Evolutionary conservation across 345 rosid species (phyloP).

Genomic region (Cardiospermum halicacabum): DNA sequence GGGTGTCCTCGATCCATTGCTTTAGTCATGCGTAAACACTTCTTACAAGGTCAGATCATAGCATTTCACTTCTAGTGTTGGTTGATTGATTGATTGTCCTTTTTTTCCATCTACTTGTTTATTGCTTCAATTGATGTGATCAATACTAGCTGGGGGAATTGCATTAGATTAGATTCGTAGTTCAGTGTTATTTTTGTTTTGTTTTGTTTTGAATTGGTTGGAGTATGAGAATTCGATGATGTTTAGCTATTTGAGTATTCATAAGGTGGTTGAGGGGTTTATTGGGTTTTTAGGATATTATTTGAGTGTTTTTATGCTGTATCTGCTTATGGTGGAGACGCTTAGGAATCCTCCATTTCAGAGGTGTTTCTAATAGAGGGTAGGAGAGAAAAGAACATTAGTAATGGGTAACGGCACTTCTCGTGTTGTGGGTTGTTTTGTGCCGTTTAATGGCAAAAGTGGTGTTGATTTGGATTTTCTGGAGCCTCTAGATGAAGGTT

Average conservation of each 20-base stretch:
- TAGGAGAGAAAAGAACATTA: slow-evolving; percentile 10
- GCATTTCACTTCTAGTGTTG: slow-evolving; percentile 22
- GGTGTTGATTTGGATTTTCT: slow-evolving; percentile 80
- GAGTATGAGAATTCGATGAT: slow-evolving; percentile 55
- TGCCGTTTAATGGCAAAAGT: slow-evolving; percentile 67
- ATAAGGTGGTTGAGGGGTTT: slow-evolving; percentile 56
- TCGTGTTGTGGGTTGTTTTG: slow-evolving; percentile 91
- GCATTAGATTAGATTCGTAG: slow-evolving; percentile 11
- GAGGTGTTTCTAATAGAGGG: slow-evolving; percentile 36
- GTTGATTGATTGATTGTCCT: slow-evolving; percentile 12
- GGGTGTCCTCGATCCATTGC: slow-evolving; percentile 56
- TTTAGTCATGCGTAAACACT: slow-evolving; percentile 34
- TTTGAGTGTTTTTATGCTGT: slow-evolving; percentile 37
- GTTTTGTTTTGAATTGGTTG: slow-evolving; percentile 17
- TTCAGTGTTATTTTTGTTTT: slow-evolving; percentile 5
- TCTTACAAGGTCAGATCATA: slow-evolving; percentile 66
- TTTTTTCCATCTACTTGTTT: background rate
- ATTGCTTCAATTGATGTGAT: slow-evolving; percentile 21
- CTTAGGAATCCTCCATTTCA: slow-evolving; percentile 39
- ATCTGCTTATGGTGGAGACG: slow-evolving; percentile 51
- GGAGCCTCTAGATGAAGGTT: slow-evolving; percentile 87
- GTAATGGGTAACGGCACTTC: slow-evolving; percentile 99
- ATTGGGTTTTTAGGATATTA: slow-evolving; percentile 40
- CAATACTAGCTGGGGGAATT: slow-evolving; percentile 17
- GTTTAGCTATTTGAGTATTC: slow-evolving; percentile 36